A percentile compares a stretch with the other conserved stretches of the same genome.
Evolutionary conservation across 805 yeast species (phyloP).

Genomic region (Candida palmyrensis): DNA sequence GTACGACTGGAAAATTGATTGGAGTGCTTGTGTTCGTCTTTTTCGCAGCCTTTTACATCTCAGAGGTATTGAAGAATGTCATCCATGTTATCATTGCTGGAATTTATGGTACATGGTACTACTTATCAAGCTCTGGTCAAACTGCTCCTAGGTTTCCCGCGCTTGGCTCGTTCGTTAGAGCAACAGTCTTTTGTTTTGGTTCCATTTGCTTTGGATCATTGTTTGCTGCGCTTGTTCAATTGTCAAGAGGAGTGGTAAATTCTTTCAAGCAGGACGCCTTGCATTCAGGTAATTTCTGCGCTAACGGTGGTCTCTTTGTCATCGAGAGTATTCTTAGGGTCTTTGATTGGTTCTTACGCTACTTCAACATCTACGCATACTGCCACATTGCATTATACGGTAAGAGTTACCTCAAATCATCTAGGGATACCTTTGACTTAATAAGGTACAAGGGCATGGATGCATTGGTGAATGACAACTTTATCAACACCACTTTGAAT

Average conservation of each 20-base stretch:
- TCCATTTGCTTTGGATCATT: slow-evolving; percentile 83
- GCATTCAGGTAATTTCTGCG: slow-evolving; percentile 46
- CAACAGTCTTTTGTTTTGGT: slow-evolving; percentile 83
- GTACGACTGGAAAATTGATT: slow-evolving; percentile 52
- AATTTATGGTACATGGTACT: slow-evolving; percentile 89
- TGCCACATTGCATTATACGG: slow-evolving; percentile 87
- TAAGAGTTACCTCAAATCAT: slow-evolving; percentile 64
- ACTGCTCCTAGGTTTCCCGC: slow-evolving; percentile 81
- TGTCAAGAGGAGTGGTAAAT: slow-evolving; percentile 51
- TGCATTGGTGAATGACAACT: slow-evolving; percentile 78
- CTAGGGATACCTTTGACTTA: slow-evolving; percentile 78
- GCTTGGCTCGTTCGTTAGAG: slow-evolving; percentile 71
- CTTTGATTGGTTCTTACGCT: slow-evolving; percentile 74
- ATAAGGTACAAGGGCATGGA: slow-evolving; percentile 76
- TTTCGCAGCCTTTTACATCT: slow-evolving; percentile 77
- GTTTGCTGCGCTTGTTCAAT: slow-evolving; percentile 66
- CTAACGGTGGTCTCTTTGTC: slow-evolving; percentile 47
- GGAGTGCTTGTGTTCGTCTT: slow-evolving; percentile 70
- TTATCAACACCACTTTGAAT: slow-evolving; percentile 74
- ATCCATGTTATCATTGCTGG: slow-evolving; percentile 82
- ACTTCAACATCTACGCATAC: slow-evolving; percentile 88
- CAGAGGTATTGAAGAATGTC: slow-evolving; percentile 77
- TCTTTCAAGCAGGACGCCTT: slow-evolving; percentile 49
- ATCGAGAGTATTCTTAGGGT: slow-evolving; percentile 58
- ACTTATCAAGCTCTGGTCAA: slow-evolving; percentile 66